A percentile compares a stretch with the other conserved stretches of the same genome.
Conservation (phyloP, 306 rosid species). For the Pyrus betulifolia region DNA sequence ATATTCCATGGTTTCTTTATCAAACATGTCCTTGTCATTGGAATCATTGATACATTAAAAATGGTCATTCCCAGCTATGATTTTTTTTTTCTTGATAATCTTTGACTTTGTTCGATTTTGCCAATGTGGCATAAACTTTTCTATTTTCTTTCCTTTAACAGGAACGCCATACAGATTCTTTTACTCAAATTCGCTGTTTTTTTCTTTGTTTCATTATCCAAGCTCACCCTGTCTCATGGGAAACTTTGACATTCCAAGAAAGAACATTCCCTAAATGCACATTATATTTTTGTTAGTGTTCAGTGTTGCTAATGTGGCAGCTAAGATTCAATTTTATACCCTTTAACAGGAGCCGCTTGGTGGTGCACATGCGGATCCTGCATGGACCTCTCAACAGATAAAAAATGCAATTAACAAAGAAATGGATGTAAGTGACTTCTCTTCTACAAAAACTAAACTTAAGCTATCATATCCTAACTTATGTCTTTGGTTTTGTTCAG, state of each 20-base stretch:
- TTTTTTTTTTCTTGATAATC: background rate
- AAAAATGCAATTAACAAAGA: slow-evolving; percentile 58
- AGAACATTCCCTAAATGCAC: background rate
- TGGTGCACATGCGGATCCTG: slow-evolving; percentile 87
- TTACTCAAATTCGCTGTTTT: background rate
- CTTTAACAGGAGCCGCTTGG: slow-evolving; percentile 81
- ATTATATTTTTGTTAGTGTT: background rate
- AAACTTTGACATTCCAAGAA: background rate
- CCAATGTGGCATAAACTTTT: background rate
- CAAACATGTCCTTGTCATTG: background rate
- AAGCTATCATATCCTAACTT: slow-evolving; percentile 5
- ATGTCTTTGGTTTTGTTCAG: slow-evolving; percentile 36
- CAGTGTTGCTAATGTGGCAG: background rate
- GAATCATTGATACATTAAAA: background rate
- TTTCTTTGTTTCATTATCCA: background rate
- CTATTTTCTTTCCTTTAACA: background rate
- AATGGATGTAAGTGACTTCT: slow-evolving; percentile 69
- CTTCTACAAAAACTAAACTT: slow-evolving; percentile 15
- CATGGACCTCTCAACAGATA: slow-evolving; percentile 81
- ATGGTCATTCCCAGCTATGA: background rate
- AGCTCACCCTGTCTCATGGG: background rate
- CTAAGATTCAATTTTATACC: slow-evolving; percentile 8
- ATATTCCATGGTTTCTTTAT: background rate
- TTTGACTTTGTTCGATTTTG: background rate
- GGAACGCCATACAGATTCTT: background rate